A percentile compares a stretch with the other conserved stretches of the same genome.
Evolutionary conservation across 176 grass and related monocot genomes (phyloP).

Genomic region (Eleusine coracana): DNA sequence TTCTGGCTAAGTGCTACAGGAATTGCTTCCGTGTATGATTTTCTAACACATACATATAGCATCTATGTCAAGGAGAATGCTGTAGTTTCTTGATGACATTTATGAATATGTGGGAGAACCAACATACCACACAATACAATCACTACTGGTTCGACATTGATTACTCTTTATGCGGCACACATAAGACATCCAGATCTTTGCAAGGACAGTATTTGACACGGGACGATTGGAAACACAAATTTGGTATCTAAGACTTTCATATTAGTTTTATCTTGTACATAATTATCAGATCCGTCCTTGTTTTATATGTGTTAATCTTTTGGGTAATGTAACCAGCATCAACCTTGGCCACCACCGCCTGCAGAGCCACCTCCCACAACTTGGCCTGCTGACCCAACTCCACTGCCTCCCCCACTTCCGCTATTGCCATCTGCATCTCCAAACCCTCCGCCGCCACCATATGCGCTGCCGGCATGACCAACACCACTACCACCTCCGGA

Average conservation of each 20-base stretch:
- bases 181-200: background rate
- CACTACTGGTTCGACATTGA: no score
- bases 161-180: no score
- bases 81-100: no score
- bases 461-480: background rate
- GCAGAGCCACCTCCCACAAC: slow-evolving; percentile 13
- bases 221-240: background rate
- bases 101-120: no score
- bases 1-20: no score
- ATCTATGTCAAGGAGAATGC: no score
- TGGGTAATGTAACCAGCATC: background rate
- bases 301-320: no score
- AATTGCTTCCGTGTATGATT: no score
- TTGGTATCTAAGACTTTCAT: background rate
- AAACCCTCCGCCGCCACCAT: slow-evolving; percentile 28
- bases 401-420: slow-evolving; percentile 27
- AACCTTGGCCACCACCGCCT: slow-evolving; percentile 38
- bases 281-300: no score
- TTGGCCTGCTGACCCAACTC: slow-evolving; percentile 18
- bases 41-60: no score
- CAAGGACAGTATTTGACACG: background rate
- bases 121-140: no score
- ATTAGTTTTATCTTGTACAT: no score
- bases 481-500: slow-evolving; percentile 31
- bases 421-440: background rate